Conservation (phyloP, 225 moss, liverwort and hornwort species). For the Pleurozium schreberi region DNA sequence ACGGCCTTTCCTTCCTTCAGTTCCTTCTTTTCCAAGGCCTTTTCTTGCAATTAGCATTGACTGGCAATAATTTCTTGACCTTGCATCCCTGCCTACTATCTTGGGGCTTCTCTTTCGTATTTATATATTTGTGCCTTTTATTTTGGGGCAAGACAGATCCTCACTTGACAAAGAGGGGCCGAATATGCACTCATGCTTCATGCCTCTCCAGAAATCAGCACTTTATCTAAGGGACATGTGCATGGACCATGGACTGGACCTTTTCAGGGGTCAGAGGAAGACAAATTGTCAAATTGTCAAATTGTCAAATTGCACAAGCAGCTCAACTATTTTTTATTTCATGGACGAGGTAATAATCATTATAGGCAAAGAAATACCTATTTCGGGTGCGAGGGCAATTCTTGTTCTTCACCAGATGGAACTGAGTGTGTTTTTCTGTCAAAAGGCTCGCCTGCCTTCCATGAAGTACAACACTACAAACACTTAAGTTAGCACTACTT, state of each 20-base stretch:
- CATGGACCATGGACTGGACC: neutral
- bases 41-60: neutral
- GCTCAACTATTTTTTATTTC: neutral
- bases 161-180: neutral
- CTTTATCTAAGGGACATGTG: neutral
- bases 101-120: neutral
- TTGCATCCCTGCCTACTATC: neutral
- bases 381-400: neutral
- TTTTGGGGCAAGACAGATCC: neutral
- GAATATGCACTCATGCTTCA: constrained; percentile 8
- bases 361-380: no score
- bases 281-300: neutral
- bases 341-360: neutral
- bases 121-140: neutral
- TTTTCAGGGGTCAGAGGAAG: neutral
- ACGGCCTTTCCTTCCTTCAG: neutral
- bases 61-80: neutral
- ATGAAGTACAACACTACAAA: neutral
- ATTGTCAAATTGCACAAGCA: neutral
- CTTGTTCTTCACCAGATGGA: neutral
- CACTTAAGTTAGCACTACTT: neutral
- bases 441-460: neutral
- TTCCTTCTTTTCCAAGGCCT: no score
- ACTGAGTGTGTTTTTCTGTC: no score
- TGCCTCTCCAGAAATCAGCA: neutral